Evolutionary conservation across 2,329 filamentous ascomycete species (phyloP).

Genomic region (Pseudopithomyces maydicus): DNA sequence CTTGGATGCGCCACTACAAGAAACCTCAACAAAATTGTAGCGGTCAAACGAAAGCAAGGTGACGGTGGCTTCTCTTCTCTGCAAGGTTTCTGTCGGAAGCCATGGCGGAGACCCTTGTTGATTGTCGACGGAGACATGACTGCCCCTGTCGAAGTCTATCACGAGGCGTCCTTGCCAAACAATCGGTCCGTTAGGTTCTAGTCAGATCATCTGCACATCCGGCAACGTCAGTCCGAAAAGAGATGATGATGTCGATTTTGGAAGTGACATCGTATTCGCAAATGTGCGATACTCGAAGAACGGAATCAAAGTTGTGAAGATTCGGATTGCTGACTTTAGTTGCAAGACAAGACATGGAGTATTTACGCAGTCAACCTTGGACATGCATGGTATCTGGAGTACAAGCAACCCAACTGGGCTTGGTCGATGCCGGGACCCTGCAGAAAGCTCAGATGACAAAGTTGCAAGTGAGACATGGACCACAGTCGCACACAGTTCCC

Average conservation of each 20-base stretch:
- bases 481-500: slow-evolving; percentile 34
- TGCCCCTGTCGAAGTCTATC: slow-evolving; percentile 10
- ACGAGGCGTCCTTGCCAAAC: slow-evolving; percentile 15
- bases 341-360: not conserved
- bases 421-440: slow-evolving; percentile 29
- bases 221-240: slow-evolving; percentile 1
- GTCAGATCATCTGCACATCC: slow-evolving; percentile 2
- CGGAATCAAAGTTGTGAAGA: not conserved
- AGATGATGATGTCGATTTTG: not conserved
- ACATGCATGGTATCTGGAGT: not conserved
- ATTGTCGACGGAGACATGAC: not conserved
- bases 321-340: not conserved
- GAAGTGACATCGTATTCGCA: not conserved
- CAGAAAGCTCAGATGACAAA: slow-evolving; percentile 41
- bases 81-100: slow-evolving; percentile 11
- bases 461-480: slow-evolving; percentile 37
- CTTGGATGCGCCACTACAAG: not conserved
- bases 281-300: not conserved
- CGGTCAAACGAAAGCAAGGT: not conserved
- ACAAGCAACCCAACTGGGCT: slow-evolving; percentile 18
- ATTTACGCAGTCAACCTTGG: not conserved
- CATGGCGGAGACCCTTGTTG: slow-evolving; percentile 15
- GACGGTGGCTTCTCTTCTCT: slow-evolving; percentile 1
- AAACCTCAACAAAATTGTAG: not conserved
- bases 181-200: slow-evolving; percentile 16